Percentiles rank a stretch among this genome's conserved stretches.
Evolutionary conservation across 2,329 filamentous ascomycete species (phyloP).

Genomic region (Aspergillus latus): DNA sequence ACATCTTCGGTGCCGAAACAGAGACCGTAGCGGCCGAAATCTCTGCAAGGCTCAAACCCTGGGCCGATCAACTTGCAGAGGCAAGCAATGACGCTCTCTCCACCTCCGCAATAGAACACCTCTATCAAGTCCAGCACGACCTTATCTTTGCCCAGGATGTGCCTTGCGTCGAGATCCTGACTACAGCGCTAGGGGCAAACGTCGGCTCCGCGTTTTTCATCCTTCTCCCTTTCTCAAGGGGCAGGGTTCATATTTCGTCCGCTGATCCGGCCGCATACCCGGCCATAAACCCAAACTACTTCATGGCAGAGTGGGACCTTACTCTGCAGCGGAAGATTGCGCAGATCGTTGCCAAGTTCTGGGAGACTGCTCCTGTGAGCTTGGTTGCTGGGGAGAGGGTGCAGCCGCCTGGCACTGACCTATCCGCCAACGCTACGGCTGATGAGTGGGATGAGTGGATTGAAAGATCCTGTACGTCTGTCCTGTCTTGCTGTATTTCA

Average conservation of each 20-base stretch:
- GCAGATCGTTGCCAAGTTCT: neutral
- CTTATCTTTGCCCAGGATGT: conserved; percentile 25
- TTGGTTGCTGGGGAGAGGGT: neutral
- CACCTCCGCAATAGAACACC: neutral
- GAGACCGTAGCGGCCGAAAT: neutral
- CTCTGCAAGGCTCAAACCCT: neutral
- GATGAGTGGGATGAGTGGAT: neutral
- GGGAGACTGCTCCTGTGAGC: neutral
- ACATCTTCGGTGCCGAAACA: neutral
- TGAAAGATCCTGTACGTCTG: neutral
- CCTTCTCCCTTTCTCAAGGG: conserved; percentile 27
- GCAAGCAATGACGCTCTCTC: neutral
- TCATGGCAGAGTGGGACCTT: conserved; percentile 22
- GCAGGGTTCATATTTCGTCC: conserved; percentile 25
- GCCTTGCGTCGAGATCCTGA: conserved; percentile 24
- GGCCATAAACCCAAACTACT: conserved; percentile 26
- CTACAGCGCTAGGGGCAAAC: conserved; percentile 14
- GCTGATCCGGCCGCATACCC: neutral
- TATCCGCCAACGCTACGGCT: neutral
- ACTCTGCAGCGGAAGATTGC: conserved; percentile 1
- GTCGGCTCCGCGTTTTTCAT: conserved; percentile 24
- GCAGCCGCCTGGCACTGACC: neutral
- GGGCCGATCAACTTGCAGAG: neutral
- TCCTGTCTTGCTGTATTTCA: too few relatives aligned
- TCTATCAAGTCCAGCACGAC: conserved; percentile 21